Evolutionary conservation across 805 yeast species (phyloP).

Genomic region (Monosporozyma solicola): DNA sequence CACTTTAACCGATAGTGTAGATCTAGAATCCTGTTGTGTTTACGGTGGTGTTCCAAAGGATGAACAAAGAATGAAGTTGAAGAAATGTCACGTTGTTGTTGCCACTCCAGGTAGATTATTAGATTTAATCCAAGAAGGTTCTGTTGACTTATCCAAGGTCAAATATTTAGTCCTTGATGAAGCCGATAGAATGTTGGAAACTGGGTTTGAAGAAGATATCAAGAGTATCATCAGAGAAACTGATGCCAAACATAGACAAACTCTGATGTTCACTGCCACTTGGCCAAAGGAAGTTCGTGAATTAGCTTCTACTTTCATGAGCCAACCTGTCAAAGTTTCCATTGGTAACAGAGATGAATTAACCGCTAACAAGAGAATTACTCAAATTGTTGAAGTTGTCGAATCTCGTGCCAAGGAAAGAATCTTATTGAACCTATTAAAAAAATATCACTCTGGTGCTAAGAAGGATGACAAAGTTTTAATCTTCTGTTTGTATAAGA

Average conservation of each 20-base stretch:
- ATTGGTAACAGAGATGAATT: slow-evolving; percentile 94
- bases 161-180: slow-evolving; percentile 86
- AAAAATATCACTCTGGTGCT: slow-evolving; percentile 62
- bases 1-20: slow-evolving; percentile 48
- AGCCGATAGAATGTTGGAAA: slow-evolving; percentile 98
- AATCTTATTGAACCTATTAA: slow-evolving; percentile 59
- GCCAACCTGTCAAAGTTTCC: slow-evolving; percentile 75
- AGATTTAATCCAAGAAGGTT: slow-evolving; percentile 84
- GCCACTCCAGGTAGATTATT: slow-evolving; percentile 98
- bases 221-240: slow-evolving; percentile 66
- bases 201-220: slow-evolving; percentile 96
- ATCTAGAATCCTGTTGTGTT: slow-evolving; percentile 67
- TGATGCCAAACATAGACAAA: slow-evolving; percentile 54
- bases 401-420: slow-evolving; percentile 76
- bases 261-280: slow-evolving; percentile 98
- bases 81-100: slow-evolving; percentile 66
- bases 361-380: slow-evolving; percentile 87
- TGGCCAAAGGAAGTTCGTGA: slow-evolving; percentile 99
- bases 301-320: slow-evolving; percentile 79
- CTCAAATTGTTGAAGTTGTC: slow-evolving; percentile 88
- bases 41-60: slow-evolving; percentile 98
- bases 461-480: slow-evolving; percentile 70
- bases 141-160: slow-evolving; percentile 57
- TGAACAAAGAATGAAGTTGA: slow-evolving; percentile 68
- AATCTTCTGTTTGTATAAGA: slow-evolving; percentile 90